Evolutionary conservation across 805 yeast species (phyloP), one percentile per base, ranked within the genome.

Genomic region (Starmerella sirachaensis): DNA sequence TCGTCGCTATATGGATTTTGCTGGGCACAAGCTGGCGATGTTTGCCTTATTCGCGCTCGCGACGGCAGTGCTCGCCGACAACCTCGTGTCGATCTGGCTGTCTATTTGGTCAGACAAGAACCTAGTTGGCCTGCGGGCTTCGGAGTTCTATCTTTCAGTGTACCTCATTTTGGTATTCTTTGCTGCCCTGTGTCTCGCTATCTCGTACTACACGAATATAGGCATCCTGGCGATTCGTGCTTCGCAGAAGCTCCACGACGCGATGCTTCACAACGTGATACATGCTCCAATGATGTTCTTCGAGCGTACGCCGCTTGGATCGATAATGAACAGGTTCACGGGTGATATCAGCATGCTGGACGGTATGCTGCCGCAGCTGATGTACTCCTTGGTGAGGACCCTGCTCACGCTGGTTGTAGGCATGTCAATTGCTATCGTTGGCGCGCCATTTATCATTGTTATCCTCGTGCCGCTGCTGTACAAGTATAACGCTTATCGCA

Each of bases 221-320:
- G 51, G 49, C 4, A 17, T 22, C 3, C 29, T 49, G 20, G 43
- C 41, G 13, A 29, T 42, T 29, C 23, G 14, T 3, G 46, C 42
- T 1, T 25, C 46, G 1, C 25, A 13, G 6, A 21, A 11, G 2
- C 33, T 51, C 8, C 95, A 86, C 58, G 70, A 75, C 44, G 59
- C 59, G 14, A 85, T 86, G 95, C 73, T 84, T 5, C 60, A 60
- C 13, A 54, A 68, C 35, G 86, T 85, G 6, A 58, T 85, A 40
- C 68, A 84, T 47, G 85, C 94, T 0, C 95, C 95, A 43, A 84
- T 86, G 95, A 67, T 78, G 25, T 86, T 85, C 54, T 86, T 86
- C 54, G 97, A 86, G 59, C 81, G 93, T 1, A 86, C 96, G 0
- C 95, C 96, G 34, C 74, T 85, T 47, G 97, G 97, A 21, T 68